Conservation (phyloP, 805 yeast species). For the Schwanniomyces occidentalis region DNA sequence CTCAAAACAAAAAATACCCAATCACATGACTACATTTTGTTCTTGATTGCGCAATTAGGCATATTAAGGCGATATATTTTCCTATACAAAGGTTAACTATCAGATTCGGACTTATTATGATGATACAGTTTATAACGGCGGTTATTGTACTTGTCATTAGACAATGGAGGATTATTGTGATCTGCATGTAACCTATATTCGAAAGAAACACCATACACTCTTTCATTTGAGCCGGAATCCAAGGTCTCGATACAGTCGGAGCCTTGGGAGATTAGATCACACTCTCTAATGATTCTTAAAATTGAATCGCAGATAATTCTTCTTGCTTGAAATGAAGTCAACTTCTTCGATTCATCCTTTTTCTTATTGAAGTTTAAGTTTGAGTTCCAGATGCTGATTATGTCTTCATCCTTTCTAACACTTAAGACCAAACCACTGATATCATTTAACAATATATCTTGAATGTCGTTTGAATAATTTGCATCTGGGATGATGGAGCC, state of each 20-base stretch:
- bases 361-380: slow-evolving; percentile 37
- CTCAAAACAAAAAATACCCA: not conserved
- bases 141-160: slow-evolving; percentile 5
- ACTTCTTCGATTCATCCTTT: slow-evolving; percentile 20
- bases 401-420: slow-evolving; percentile 59
- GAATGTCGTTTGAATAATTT: slow-evolving; percentile 30
- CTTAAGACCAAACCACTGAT: slow-evolving; percentile 62
- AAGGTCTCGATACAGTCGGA: slow-evolving; percentile 30
- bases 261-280: slow-evolving; percentile 44
- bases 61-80: not conserved
- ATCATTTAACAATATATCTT: slow-evolving; percentile 45
- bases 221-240: slow-evolving; percentile 37
- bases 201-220: slow-evolving; percentile 46
- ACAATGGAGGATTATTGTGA: slow-evolving; percentile 15
- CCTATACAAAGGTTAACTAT: too few species aligned
- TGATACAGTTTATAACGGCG: slow-evolving; percentile 9
- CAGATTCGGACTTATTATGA: slow-evolving; percentile 1
- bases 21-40: slow-evolving; percentile 1
- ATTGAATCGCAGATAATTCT: slow-evolving; percentile 49
- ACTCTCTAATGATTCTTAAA: slow-evolving; percentile 47
- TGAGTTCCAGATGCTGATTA: slow-evolving; percentile 63
- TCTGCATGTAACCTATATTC: slow-evolving; percentile 51
- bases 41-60: not conserved
- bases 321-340: slow-evolving; percentile 46
- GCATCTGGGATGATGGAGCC: slow-evolving; percentile 48